Base-by-base conservation (phyloP, 2,329 filamentous ascomycete genomes). In the Aspergillus quadrilineatus region DNA sequence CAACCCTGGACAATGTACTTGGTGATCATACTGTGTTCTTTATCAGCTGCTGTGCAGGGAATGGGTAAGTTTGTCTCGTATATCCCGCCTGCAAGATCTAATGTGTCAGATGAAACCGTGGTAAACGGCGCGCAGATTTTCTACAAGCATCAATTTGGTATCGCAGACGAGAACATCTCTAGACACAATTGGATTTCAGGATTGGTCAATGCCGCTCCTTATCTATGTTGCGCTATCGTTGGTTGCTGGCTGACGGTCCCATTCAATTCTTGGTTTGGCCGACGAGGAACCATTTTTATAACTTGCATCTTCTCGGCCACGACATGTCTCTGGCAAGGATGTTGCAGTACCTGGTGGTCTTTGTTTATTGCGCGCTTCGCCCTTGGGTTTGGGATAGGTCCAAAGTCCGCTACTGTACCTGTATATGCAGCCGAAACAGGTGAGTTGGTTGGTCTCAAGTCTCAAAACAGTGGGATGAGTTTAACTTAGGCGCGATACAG, bases 311-410 rank as follows among this genome's bases (percentile, higher is more conserved):
- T 92, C 68, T 89, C 87, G n/a, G 76, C 75, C 6, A 67, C 79
- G 15, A 73, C 79, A 8, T 80, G 75, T 60, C 69, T 80, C 34
- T 84, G 82, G 82, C 79, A 83, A 66, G 81, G 83, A 0, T 88
- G 90, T 61, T 84, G 86, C 53, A 83, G 88, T 59, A 86, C 81
- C 0, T 93, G 89, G 89, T 80, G 78, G 69, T 83, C 90, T 65
- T 82, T 92, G 62, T 81, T 94, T 57, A 79, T 84, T 42, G 86
- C 85, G 48, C 85, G 90, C 42, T 82, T 93, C 59, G 79, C 89
- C 10, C 81, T 93, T 58, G 90, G 90, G 8, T 83, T 94, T 45
- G 89, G 88, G 1, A 90, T 92, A 77, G 89, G 89, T 29, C 81
- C 87, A 14, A 92, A 92, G 68, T 85, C 85, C 17, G 85, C 86